Conservation (phyloP, 1,284 basidiomycete genomes). For the Naganishia cerealis region DNA sequence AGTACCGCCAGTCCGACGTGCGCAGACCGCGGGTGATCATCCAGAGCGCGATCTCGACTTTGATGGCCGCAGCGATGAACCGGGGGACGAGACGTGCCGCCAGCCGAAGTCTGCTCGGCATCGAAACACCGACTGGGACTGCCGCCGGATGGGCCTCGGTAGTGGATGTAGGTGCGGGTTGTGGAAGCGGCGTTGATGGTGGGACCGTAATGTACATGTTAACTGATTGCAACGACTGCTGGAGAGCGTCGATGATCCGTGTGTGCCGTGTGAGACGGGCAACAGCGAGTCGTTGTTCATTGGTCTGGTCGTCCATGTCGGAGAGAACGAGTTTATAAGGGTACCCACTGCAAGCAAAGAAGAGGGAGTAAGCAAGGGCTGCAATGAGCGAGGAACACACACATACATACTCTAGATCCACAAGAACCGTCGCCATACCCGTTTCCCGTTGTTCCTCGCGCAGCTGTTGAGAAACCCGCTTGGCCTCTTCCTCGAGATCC, state of each 20-base stretch:
- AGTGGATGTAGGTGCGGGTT: slow-evolving; percentile 4
- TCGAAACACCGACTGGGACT: not conserved
- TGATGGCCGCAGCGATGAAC: slow-evolving; percentile 23
- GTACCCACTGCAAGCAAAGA: slow-evolving; percentile 10
- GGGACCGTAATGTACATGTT: slow-evolving; percentile 9
- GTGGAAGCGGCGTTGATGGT: not conserved
- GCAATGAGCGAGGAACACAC: not conserved
- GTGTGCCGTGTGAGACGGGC: not conserved
- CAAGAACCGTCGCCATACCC: slow-evolving; percentile 16
- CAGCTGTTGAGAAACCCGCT: not conserved
- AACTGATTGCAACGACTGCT: not conserved
- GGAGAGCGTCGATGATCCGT: slow-evolving; percentile 21
- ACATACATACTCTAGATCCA: slow-evolving; percentile 26
- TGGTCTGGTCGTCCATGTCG: not conserved
- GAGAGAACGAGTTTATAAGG: slow-evolving; percentile 31
- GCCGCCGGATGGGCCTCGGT: not conserved
- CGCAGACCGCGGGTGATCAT: slow-evolving; percentile 31
- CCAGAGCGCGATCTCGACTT: slow-evolving; percentile 29
- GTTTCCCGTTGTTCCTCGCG: not conserved
- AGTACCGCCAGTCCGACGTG: slow-evolving; percentile 19
- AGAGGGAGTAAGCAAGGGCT: not conserved
- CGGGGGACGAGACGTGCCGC: slow-evolving; percentile 15
- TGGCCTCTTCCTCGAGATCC: not conserved
- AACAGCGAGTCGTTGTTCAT: slow-evolving; percentile 9
- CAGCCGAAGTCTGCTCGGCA: not conserved